phyloP scores from a whole-genome alignment of 139 green algal species.

The Chlorella sp. region DNA sequence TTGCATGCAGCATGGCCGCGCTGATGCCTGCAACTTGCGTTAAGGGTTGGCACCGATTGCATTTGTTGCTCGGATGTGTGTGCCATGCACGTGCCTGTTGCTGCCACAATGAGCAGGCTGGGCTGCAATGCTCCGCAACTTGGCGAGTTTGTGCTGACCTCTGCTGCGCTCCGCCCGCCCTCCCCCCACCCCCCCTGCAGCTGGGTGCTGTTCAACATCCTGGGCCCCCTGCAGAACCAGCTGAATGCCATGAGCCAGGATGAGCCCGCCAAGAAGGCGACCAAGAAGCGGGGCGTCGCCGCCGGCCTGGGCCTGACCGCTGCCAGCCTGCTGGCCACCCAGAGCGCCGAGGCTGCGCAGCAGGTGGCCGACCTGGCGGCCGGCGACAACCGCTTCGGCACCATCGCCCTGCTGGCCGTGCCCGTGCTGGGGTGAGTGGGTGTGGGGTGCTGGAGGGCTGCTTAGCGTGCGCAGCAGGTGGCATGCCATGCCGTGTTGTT shows the following conservation, averaged over 20 bases:
- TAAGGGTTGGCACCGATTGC: no score
- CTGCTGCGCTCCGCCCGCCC: no score
- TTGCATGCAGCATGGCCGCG: background rate
- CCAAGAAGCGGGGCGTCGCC: background rate
- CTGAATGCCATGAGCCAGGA: background rate
- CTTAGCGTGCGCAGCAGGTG: no score
- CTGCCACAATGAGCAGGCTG: no score
- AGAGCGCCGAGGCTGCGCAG: slow-evolving; percentile 66
- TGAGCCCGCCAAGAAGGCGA: no score
- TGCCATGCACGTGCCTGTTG: background rate
- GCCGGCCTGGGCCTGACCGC: slow-evolving; percentile 1
- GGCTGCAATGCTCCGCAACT: no score
- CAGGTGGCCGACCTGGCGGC: slow-evolving; percentile 78
- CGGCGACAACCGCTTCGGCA: slow-evolving; percentile 32
- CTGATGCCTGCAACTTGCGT: no score
- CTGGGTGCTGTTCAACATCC: slow-evolving; percentile 27
- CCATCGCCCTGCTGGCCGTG: slow-evolving; percentile 19
- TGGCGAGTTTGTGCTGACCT: no score
- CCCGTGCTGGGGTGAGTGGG: slow-evolving; percentile 29
- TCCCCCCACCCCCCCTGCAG: background rate
- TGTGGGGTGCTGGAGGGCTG: no score
- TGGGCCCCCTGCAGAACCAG: slow-evolving; percentile 39
- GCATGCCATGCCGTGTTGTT: no score
- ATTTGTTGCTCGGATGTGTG: no score
- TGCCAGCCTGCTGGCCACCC: slow-evolving; percentile 21